phyloP scores from a whole-genome alignment of 352 stramenopile genomes.

The Phytopythium chamaehyphon region DNA sequence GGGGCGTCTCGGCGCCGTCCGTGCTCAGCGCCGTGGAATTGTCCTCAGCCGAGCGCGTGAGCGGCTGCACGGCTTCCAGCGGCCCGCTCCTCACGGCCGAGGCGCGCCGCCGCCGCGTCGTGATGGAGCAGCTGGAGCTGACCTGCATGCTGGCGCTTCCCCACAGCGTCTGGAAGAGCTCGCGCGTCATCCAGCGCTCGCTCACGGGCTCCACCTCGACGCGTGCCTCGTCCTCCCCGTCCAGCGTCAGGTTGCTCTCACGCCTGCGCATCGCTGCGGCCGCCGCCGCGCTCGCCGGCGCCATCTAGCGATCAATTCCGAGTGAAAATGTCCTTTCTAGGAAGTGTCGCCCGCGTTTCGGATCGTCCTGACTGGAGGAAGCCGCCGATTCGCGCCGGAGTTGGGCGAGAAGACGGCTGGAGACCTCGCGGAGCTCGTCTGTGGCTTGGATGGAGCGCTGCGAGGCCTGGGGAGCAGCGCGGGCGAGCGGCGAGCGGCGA shows the following conservation, averaged over 20 bases:
- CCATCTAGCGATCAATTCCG: not conserved
- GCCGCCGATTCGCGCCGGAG: too few species aligned
- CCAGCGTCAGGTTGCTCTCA: slow-evolving; percentile 67
- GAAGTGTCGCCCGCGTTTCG: not conserved
- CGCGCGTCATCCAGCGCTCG: slow-evolving; percentile 61
- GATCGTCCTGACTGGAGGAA: too few species aligned
- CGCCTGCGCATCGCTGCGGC: slow-evolving; percentile 36
- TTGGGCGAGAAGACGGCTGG: too few species aligned
- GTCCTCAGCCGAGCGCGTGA: slow-evolving; percentile 6
- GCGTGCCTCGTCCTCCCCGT: slow-evolving; percentile 32
- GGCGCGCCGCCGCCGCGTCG: slow-evolving; percentile 6
- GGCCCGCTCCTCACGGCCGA: slow-evolving; percentile 1
- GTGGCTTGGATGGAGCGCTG: too few species aligned
- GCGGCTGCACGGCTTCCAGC: not conserved
- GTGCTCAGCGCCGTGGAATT: slow-evolving; percentile 7
- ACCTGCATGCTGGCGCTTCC: slow-evolving; percentile 42
- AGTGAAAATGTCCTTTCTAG: not conserved
- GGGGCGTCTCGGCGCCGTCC: slow-evolving; percentile 8
- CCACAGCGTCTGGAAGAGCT: slow-evolving; percentile 69
- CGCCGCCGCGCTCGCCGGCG: not conserved
- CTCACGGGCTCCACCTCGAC: slow-evolving; percentile 29
- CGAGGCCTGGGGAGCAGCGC: too few species aligned
- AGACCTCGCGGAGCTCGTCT: too few species aligned
- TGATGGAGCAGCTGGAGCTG: slow-evolving; percentile 63
- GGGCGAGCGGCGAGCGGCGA: too few species aligned